phyloP scores from a whole-genome alignment of 1,139 yeast genomes.

The Chernovozyma sophiae-reginae region DNA sequence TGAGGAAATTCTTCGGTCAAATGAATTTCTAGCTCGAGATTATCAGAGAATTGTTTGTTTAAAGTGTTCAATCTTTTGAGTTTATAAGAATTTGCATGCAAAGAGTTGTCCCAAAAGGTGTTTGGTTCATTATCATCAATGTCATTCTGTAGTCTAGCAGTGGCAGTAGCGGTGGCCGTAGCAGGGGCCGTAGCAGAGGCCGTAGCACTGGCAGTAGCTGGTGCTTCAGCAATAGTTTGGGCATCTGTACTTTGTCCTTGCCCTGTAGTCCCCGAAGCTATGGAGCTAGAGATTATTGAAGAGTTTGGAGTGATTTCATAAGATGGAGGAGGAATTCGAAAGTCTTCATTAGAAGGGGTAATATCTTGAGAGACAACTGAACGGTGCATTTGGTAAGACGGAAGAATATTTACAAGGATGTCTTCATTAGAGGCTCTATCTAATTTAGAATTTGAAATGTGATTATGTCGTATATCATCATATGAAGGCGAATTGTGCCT shows the following conservation, averaged over 20 bases:
- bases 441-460: background rate
- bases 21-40: constrained; percentile 23
- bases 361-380: constrained; percentile 36
- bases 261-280: constrained; percentile 9
- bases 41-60: constrained; percentile 26
- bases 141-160: no score
- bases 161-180: background rate
- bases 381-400: constrained; percentile 41
- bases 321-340: constrained; percentile 30
- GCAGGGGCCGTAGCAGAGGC: background rate
- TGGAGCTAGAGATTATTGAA: constrained; percentile 8
- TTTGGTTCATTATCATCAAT: constrained; percentile 4
- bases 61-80: constrained; percentile 29
- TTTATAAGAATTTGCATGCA: constrained; percentile 34
- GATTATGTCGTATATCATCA: no score
- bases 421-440: constrained; percentile 15
- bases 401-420: constrained; percentile 34
- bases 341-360: constrained; percentile 32
- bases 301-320: constrained; percentile 24
- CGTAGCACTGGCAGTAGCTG: no score
- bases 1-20: constrained; percentile 31
- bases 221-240: constrained; percentile 18
- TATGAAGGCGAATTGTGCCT: no score
- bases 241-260: constrained; percentile 7
- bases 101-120: constrained; percentile 26